Conservation (phyloP, 2,329 filamentous ascomycete genomes). For the Diaporthe helianthi region DNA sequence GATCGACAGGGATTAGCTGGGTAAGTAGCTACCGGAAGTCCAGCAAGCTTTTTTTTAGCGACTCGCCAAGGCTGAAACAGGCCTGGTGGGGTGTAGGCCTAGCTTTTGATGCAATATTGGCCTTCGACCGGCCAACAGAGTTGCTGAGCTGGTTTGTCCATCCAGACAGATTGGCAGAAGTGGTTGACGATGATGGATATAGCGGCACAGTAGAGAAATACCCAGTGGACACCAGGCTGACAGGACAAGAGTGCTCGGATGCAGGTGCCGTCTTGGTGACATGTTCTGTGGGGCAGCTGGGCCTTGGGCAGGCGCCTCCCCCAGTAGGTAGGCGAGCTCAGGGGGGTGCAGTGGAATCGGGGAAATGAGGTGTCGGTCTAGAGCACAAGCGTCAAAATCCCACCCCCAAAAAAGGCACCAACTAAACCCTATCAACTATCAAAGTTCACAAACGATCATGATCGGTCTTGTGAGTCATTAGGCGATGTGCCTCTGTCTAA, state of each 20-base stretch:
- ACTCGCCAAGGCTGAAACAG: slow-evolving; percentile 22
- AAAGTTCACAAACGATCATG: slow-evolving; percentile 7
- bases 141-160: background rate
- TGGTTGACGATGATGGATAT: background rate
- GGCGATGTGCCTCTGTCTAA: background rate
- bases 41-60: slow-evolving; percentile 19
- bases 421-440: background rate
- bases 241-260: background rate
- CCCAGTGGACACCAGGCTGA: background rate
- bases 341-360: background rate
- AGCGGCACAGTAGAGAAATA: background rate
- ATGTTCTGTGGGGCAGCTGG: slow-evolving; percentile 15
- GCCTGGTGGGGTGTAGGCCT: slow-evolving; percentile 8
- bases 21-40: slow-evolving; percentile 13
- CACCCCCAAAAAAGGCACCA: background rate
- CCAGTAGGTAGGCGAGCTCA: background rate
- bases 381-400: background rate
- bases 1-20: slow-evolving; percentile 19
- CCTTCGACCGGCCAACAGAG: background rate
- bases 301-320: background rate
- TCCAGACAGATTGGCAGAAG: background rate
- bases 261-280: slow-evolving; percentile 16
- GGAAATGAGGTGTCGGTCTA: slow-evolving; percentile 1
- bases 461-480: background rate
- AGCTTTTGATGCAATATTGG: background rate